phyloP scores from a whole-genome alignment of 192 early-diverging fungal genomes.

The Chytriomyces sp. region DNA sequence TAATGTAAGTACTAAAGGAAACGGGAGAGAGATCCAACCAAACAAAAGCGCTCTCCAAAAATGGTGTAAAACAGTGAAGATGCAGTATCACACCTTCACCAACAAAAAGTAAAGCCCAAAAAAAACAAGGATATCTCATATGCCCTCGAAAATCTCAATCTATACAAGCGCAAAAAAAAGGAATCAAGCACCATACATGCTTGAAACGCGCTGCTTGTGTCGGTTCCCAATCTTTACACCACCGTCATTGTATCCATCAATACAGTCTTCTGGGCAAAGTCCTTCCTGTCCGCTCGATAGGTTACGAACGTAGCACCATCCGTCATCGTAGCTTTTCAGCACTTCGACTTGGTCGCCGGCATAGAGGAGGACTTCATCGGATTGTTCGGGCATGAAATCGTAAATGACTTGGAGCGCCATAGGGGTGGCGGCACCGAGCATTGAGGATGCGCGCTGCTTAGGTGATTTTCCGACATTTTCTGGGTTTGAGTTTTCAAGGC shows the following conservation, averaged over 20 bases:
- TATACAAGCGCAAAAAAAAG: too few species aligned
- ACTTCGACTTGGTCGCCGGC: slow-evolving; percentile 7
- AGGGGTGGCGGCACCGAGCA: slow-evolving; percentile 3
- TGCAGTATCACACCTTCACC: too few species aligned
- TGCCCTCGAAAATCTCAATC: too few species aligned
- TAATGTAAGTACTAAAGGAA: too few species aligned
- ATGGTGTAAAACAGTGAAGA: too few species aligned
- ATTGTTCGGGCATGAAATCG: slow-evolving; percentile 6
- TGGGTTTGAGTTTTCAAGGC: neutral
- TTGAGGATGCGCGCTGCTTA: slow-evolving; percentile 20
- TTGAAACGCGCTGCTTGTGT: slow-evolving; percentile 25
- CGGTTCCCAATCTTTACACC: neutral
- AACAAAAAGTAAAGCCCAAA: too few species aligned
- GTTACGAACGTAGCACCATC: slow-evolving; percentile 57
- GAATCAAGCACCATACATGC: slow-evolving; percentile 11
- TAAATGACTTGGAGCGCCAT: slow-evolving; percentile 8
- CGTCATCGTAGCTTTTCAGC: slow-evolving; percentile 10
- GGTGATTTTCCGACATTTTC: neutral
- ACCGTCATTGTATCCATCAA: slow-evolving; percentile 30
- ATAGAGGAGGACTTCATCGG: slow-evolving; percentile 8
- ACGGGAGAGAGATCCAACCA: too few species aligned
- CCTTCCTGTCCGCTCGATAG: slow-evolving; percentile 53
- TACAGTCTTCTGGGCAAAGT: slow-evolving; percentile 56
- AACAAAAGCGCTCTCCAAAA: too few species aligned
- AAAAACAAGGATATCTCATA: too few species aligned